phyloP scores from a whole-genome alignment of 2,329 filamentous ascomycete genomes.

The Aspergillus calidoustus region DNA sequence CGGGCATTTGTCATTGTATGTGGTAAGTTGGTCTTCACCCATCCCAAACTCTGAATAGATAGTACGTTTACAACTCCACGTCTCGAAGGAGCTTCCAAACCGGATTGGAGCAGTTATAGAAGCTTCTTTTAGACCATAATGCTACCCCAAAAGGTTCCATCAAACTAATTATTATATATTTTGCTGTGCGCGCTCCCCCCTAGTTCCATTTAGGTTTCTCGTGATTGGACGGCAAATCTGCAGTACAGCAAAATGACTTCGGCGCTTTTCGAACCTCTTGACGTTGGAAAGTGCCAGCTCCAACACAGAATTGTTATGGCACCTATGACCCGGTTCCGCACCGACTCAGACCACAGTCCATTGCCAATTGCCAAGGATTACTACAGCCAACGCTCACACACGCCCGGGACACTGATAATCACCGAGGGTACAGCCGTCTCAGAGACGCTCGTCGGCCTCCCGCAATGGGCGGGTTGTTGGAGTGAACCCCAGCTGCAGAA shows the following conservation, averaged over 20 bases:
- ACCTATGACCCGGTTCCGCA: slow-evolving; percentile 58
- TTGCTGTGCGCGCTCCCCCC: neutral
- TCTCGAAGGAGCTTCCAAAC: no score
- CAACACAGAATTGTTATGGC: slow-evolving; percentile 57
- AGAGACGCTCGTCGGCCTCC: neutral
- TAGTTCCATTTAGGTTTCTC: neutral
- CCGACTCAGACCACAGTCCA: slow-evolving; percentile 53
- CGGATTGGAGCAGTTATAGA: neutral
- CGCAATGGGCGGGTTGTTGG: slow-evolving; percentile 35
- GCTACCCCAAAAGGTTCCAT: neutral
- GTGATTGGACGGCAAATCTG: neutral
- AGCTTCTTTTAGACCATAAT: neutral
- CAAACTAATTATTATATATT: neutral
- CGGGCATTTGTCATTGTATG: no score
- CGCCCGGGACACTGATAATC: slow-evolving; percentile 61
- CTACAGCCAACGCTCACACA: slow-evolving; percentile 57
- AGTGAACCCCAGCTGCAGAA: slow-evolving; percentile 56
- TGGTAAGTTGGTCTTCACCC: neutral
- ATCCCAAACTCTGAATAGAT: neutral
- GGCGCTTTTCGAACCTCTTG: slow-evolving; percentile 33
- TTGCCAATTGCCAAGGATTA: slow-evolving; percentile 37
- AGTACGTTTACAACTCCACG: no score
- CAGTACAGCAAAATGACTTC: neutral
- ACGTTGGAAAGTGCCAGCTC: slow-evolving; percentile 43
- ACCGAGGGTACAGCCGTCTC: slow-evolving; percentile 59